Base-by-base conservation (phyloP, 805 yeast genomes). In the baker's yeast (Saccharomyces cerevisiae) region DNA sequence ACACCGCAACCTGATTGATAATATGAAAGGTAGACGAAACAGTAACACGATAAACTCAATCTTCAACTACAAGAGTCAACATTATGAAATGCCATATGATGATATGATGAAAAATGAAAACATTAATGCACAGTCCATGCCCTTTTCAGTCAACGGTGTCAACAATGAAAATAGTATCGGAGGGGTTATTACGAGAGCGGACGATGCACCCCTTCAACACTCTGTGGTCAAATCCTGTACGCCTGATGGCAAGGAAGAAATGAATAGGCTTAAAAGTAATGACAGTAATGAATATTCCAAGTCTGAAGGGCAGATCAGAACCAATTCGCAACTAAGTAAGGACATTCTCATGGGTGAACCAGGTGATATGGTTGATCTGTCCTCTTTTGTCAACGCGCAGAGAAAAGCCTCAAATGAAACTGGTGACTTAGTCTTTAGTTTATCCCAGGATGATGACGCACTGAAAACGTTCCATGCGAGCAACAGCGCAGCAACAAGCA, bases 21-120 rank as follows among this genome's bases (percentile, higher is more conserved):
- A 21, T 31, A 32, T 47, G 50, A 28, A 41, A 21, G 46, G 21
- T 11, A 52, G 54, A 48, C 30, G 51, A 21, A 52, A 48, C 43
- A 54, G 56, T 46, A 49, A 51, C 2, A 65, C 65, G 24, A 55
- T 64, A 6, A 29, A 29, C 30, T 46, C 48, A 13, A 55, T 67
- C 5, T 73, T 73, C 58, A 70, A 68, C 43, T 73, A 68, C 54
- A 70, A 73, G 53, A 67, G 75, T n/a, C 68, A 64, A 55, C 62
- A 61, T 4, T 74, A 74, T 54, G 77, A 74, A 54, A 63, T 73
- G 55, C 66, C 68, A 14, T 60, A 64, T 17, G 58, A 54, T 22
- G 51, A 51, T 21, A 36, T 36, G 43, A 36, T 36, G 43, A 36
- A 36, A 41, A 8, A n/a, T 30, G 41, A 51, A 30, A 27, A 11